A percentile compares a stretch with the other conserved stretches of the same genome.
Conservation (phyloP, 192 early-diverging fungal species). For the Cetraspora pellucida region DNA sequence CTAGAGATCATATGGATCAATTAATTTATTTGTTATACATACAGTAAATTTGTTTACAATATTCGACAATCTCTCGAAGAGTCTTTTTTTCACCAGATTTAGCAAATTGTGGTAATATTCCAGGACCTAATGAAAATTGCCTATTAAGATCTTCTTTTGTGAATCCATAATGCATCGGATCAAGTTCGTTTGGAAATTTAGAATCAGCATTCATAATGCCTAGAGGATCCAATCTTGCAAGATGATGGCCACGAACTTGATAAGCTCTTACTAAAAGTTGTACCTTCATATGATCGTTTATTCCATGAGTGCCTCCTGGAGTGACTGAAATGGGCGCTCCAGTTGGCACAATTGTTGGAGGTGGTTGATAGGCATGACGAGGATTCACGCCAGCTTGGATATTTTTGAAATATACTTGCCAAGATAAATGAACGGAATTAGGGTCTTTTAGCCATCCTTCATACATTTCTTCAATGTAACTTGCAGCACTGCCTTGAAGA, state of each 20-base stretch:
- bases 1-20: too few relatives aligned
- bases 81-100: conserved; percentile 75
- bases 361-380: neutral
- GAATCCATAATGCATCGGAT: conserved; percentile 92
- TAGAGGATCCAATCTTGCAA: conserved; percentile 95
- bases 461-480: conserved; percentile 97
- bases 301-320: conserved; percentile 54
- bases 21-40: neutral
- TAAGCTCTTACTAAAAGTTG: conserved; percentile 95
- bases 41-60: conserved; percentile 87
- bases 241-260: conserved; percentile 94
- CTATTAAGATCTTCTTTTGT: conserved; percentile 89
- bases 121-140: conserved; percentile 90
- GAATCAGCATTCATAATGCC: conserved; percentile 68
- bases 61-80: conserved; percentile 87
- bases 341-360: conserved; percentile 59
- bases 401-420: conserved; percentile 96
- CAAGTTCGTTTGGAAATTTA: conserved; percentile 79
- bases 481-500: conserved; percentile 80
- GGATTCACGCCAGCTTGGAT: conserved; percentile 66
- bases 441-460: conserved; percentile 90
- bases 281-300: conserved; percentile 98
- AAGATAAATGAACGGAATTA: conserved; percentile 88
- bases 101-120: conserved; percentile 88
- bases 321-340: conserved; percentile 36